phyloP scores from a whole-genome alignment of 345 rosid species.

The Geranium rotundifolium region DNA sequence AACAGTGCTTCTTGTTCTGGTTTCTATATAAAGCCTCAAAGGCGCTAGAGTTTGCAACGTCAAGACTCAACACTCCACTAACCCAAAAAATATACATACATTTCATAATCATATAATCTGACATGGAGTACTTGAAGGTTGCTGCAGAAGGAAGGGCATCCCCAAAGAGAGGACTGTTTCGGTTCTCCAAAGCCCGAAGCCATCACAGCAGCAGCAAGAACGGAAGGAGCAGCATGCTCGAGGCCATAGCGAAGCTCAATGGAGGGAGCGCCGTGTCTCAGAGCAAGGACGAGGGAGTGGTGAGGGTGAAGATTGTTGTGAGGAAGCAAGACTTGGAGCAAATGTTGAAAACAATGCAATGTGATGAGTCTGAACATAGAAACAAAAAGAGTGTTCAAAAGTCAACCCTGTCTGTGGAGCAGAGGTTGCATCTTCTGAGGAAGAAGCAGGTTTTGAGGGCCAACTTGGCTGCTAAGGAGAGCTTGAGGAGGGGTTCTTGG shows the following conservation, averaged over 20 bases:
- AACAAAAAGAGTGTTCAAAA: not conserved
- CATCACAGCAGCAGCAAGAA: not conserved
- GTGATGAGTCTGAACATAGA: not conserved
- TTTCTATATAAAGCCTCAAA: no score
- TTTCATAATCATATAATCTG: no score
- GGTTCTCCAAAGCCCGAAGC: not conserved
- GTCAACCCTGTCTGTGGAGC: slow-evolving; percentile 12
- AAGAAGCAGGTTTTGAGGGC: slow-evolving; percentile 7
- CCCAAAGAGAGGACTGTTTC: not conserved
- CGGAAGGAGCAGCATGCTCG: slow-evolving; percentile 14
- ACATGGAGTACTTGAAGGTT: not conserved
- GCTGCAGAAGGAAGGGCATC: not conserved
- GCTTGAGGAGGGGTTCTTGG: not conserved
- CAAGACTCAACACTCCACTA: no score
- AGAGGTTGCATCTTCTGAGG: slow-evolving; percentile 16
- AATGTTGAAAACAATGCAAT: slow-evolving; percentile 19
- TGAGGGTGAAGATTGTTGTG: slow-evolving; percentile 31
- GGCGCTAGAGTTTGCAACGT: no score
- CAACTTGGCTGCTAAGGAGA: not conserved
- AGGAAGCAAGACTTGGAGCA: slow-evolving; percentile 39
- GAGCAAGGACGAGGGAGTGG: slow-evolving; percentile 14
- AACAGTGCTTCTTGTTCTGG: no score
- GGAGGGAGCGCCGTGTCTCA: slow-evolving; percentile 16
- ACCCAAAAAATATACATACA: no score
- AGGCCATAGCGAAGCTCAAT: slow-evolving; percentile 13